phyloP scores from a whole-genome alignment of 73 alveolate species.

The Effrenium voratum region DNA sequence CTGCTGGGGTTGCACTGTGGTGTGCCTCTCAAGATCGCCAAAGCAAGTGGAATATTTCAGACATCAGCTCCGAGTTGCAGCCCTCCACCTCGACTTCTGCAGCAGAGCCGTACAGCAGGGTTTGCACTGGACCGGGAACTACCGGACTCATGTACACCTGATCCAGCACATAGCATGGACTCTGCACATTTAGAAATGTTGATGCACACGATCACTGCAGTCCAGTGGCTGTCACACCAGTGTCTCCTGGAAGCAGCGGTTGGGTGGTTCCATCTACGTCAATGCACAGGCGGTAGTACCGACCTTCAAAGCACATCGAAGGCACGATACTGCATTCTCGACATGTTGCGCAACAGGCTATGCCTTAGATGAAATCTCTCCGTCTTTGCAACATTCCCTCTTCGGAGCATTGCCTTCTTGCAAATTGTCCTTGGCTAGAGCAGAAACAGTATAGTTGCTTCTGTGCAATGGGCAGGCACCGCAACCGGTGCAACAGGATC shows the following conservation, averaged over 20 bases:
- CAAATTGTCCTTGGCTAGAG: not conserved
- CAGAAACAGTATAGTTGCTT: not conserved
- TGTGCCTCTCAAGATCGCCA: no score
- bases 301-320: not conserved
- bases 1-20: no score
- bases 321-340: no score
- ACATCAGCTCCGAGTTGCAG: not conserved
- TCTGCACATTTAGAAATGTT: not conserved
- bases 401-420: not conserved
- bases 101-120: slow-evolving; percentile 1
- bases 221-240: slow-evolving; percentile 14
- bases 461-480: not conserved
- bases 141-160: slow-evolving; percentile 38
- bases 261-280: slow-evolving; percentile 23
- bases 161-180: no score
- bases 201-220: not conserved
- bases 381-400: not conserved
- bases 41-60: not conserved
- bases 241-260: slow-evolving; percentile 31
- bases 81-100: slow-evolving; percentile 27
- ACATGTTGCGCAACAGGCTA: no score
- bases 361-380: no score
- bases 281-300: slow-evolving; percentile 25
- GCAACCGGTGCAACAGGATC: not conserved
- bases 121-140: not conserved